Evolutionary conservation across 257 asterid genomes (phyloP).

Genomic region (Cruciata laevipes): DNA sequence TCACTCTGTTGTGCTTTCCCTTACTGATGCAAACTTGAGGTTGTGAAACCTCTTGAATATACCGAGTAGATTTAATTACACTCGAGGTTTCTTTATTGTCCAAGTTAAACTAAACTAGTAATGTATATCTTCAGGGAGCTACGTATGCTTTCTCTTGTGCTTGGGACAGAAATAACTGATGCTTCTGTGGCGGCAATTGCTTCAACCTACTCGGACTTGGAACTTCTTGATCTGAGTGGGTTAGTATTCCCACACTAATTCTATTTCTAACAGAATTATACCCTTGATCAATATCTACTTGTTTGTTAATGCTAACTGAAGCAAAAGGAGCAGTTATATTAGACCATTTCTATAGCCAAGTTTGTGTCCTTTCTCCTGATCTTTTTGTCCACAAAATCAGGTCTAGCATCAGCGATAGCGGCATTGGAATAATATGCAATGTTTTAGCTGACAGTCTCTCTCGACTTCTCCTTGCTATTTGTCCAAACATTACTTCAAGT

Average conservation of each 20-base stretch:
- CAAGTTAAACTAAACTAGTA: conserved; percentile 5
- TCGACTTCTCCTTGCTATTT: conserved; percentile 83
- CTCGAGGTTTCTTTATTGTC: not conserved
- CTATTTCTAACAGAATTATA: not conserved
- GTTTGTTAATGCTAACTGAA: not conserved
- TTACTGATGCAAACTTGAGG: conserved; percentile 82
- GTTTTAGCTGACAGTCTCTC: conserved; percentile 73
- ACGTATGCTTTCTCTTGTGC: conserved; percentile 92
- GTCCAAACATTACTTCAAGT: conserved; percentile 96
- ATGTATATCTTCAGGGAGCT: conserved; percentile 50
- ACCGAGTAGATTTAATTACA: not conserved
- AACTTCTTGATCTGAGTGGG: conserved; percentile 98
- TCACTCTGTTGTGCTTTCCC: conserved; percentile 76
- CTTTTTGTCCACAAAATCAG: conserved; percentile 29
- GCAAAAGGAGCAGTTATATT: not conserved
- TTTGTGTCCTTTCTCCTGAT: not conserved
- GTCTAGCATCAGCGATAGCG: conserved; percentile 90
- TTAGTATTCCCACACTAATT: conserved; percentile 24
- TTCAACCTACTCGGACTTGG: conserved; percentile 68
- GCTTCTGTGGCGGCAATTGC: conserved; percentile 97
- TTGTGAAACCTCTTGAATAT: conserved; percentile 14
- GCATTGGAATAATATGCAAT: conserved; percentile 96
- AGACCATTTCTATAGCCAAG: not conserved
- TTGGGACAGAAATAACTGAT: conserved; percentile 88
- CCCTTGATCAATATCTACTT: not conserved